Evolutionary conservation across 345 rosid genomes (phyloP).

Genomic region (Raphanus sativus): DNA sequence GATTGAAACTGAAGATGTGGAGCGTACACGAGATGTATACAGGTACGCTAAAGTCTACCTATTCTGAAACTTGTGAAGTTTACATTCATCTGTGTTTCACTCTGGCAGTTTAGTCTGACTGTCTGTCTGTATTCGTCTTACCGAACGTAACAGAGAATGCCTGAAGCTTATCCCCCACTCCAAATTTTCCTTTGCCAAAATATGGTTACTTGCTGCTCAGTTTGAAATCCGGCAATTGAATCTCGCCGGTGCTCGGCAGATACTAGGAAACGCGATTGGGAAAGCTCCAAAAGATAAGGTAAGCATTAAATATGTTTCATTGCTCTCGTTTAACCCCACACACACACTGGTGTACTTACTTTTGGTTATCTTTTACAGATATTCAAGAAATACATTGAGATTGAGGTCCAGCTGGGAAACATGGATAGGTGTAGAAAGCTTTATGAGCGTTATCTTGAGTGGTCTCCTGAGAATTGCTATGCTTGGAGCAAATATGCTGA

Average conservation of each 20-base stretch:
- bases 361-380: neutral
- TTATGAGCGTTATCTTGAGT: constrained; percentile 5
- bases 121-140: neutral
- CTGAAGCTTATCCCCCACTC: constrained; percentile 16
- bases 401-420: neutral
- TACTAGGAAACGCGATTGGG: constrained; percentile 7
- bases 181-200: constrained; percentile 11
- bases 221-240: constrained; percentile 9
- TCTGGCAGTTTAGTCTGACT: constrained; percentile 2
- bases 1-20: constrained; percentile 5
- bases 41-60: neutral
- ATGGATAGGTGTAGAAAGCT: constrained; percentile 4
- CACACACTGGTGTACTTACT: neutral
- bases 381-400: constrained; percentile 8
- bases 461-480: constrained; percentile 14
- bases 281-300: constrained; percentile 20
- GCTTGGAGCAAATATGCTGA: constrained; percentile 1
- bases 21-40: constrained; percentile 12
- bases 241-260: constrained; percentile 5
- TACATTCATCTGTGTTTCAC: neutral
- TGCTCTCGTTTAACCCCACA: neutral
- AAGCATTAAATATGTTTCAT: neutral
- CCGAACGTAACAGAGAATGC: neutral
- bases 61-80: neutral
- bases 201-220: constrained; percentile 10